Evolutionary conservation across 2,329 filamentous ascomycete species (phyloP).

Genomic region (Hyphodiscus sp.): DNA sequence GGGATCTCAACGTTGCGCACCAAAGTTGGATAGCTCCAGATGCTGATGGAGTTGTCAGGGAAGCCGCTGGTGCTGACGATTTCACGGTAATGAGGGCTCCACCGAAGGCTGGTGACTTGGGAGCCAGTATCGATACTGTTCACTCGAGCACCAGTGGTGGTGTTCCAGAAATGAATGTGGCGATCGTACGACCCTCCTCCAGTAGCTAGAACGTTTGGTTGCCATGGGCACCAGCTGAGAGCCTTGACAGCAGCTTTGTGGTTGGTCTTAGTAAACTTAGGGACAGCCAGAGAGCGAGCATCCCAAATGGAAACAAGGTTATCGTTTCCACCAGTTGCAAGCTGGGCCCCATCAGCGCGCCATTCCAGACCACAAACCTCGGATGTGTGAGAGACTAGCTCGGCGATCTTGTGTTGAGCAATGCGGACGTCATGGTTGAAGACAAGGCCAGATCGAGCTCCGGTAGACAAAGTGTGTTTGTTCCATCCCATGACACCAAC

Average conservation of each 20-base stretch:
- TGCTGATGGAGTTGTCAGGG: conserved; percentile 97
- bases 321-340: conserved; percentile 96
- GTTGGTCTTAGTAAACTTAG: conserved; percentile 99
- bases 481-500: conserved; percentile 99
- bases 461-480: conserved; percentile 94
- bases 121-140: conserved; percentile 99
- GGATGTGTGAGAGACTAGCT: conserved; percentile 93
- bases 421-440: conserved; percentile 99
- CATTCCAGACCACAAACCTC: conserved; percentile 98
- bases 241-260: conserved; percentile 99
- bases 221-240: conserved; percentile 98
- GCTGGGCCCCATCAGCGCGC: conserved; percentile 92
- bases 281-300: conserved; percentile 82
- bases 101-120: conserved; percentile 91
- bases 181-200: conserved; percentile 94
- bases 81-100: conserved; percentile 96
- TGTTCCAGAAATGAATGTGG: conserved; percentile 99
- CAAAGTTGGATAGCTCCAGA: conserved; percentile 97
- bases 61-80: conserved; percentile 97
- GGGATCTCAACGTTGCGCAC: conserved; percentile 98
- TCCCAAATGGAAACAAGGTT: conserved; percentile 99
- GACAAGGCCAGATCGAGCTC: conserved; percentile 87
- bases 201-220: conserved; percentile 92
- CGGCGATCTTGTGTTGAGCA: conserved; percentile 94
- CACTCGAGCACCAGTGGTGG: conserved; percentile 90